Conservation (phyloP, 345 rosid genomes). For the Salix exigua region DNA sequence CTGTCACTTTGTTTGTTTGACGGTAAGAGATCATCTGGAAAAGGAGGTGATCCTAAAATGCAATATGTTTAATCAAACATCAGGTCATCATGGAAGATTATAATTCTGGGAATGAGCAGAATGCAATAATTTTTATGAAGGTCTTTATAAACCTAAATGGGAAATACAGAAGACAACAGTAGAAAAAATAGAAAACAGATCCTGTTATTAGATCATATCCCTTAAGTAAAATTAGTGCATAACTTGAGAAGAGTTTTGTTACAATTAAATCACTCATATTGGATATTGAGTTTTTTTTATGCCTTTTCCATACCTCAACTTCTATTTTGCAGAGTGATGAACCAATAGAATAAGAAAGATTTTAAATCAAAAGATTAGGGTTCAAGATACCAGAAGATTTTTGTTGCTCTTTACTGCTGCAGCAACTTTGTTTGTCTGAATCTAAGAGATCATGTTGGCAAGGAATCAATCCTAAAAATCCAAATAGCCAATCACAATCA, state of each 20-base stretch:
- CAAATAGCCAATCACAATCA: not conserved
- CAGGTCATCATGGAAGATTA: not conserved
- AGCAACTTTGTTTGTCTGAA: slow-evolving; percentile 38
- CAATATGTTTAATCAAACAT: slow-evolving; percentile 2
- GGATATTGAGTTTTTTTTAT: too few relatives aligned
- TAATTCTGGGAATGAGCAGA: not conserved
- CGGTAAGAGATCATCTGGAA: slow-evolving; percentile 56
- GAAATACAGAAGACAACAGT: not conserved
- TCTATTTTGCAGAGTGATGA: too few relatives aligned
- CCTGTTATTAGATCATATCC: too few relatives aligned
- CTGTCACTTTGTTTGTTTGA: slow-evolving; percentile 38
- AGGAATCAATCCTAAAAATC: slow-evolving; percentile 37
- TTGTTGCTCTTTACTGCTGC: slow-evolving; percentile 23
- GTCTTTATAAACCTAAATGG: not conserved
- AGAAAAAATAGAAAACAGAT: too few relatives aligned
- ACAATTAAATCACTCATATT: too few relatives aligned
- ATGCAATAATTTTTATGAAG: not conserved
- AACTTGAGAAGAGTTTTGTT: too few relatives aligned
- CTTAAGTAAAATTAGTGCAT: too few relatives aligned
- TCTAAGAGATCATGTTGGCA: slow-evolving; percentile 57
- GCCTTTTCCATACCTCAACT: too few relatives aligned
- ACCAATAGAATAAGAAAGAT: not conserved
- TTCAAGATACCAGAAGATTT: slow-evolving; percentile 43
- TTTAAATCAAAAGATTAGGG: not conserved
- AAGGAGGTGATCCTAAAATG: slow-evolving; percentile 39